Evolutionary conservation across 1,284 basidiomycete species (phyloP), one percentile per base, ranked within the genome.

Genomic region (Taiwanofungus camphoratus): DNA sequence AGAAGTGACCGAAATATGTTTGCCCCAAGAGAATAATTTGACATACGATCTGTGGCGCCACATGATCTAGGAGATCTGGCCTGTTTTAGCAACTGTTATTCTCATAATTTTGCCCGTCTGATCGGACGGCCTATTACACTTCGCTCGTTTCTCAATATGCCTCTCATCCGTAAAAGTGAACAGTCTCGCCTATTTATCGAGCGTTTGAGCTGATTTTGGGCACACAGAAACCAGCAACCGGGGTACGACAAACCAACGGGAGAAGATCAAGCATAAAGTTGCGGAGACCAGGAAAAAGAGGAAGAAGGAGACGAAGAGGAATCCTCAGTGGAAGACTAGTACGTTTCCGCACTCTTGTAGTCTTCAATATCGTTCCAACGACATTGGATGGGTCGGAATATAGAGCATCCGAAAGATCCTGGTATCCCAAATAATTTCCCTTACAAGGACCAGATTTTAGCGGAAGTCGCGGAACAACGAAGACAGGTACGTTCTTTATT

Each of bases 351-450:
- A 16, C 37, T 12, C 18, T 3, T 26, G 24, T 26, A 30, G 2
- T 23, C 11, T 29, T 9, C 40, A 18, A 3, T 3, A 23, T 41
- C 18, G 38, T 13, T 41, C n/a, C 26, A 29, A 21, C 35, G n/a
- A n/a, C 22, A 2, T 29, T 23, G 15, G 23, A 27, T 47, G 21
- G 21, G 36, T 36, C 30, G 31, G 43, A 44, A 27, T 44, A 36
- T 27, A 76, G 76, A 88, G 73, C 82, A 76, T 62, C 80, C 73
- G 65, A 91, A 83, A 63, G 95, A 99, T 62, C 91, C 88, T 20
- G 96, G 96, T 36, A 95, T 99, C 49, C 95, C 95, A n/a, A 96
- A 89, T 67, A 85, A 82, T 50, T 96, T 94, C 70, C 95, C 94
- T 3, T 96, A 87, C 77, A 99, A 98, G 71, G 95, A 97, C 61